Base-by-base conservation (phyloP, 345 rosid species). In the Salix dunnii region DNA sequence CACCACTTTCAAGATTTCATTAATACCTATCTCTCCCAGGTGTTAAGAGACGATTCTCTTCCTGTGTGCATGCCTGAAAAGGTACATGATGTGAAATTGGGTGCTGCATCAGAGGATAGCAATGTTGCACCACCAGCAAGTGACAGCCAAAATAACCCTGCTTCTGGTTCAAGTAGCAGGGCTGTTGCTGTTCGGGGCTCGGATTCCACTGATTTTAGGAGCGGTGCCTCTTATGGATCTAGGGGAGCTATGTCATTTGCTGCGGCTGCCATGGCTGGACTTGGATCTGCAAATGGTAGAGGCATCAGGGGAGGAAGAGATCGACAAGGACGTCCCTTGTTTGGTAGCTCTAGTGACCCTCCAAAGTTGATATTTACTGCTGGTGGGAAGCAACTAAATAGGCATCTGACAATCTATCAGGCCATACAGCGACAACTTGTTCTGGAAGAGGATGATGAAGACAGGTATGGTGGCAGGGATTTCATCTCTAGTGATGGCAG, bases 191-290 rank as follows among this genome's bases (percentile, higher is more conserved):
- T 84, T 71, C 87, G 92, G 82, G 91, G 88, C 53, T 88, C 93
- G 5, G 94, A 92, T 83, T 89, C 92, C 82, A 78, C 89, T 83
- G 97, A 88, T 78, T 86, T 90, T 68, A 88, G 94, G 75, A 79
- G 88, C 85, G 90, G 91, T 38, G 86, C 77, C 82, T 76, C 96
- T 74, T 92, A 87, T 79, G 92, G 97, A 72, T 86, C 98, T 62
- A 91, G 97, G 84, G 99, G 97, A 79, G 94, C 97, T 25, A 90
- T 92, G 91, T 94, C 97, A 49, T 96, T 94, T 84, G 99, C 97
- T 64, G 97, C 99, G 69, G 98, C 97, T 43, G 94, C 99, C 9
- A 94, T 94, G 98, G 97, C 97, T 82, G 99, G 99, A 72, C 91
- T 94, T 81, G 96, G 97, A 77, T 88, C 96, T 84, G 87, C 92